Conservation (phyloP, 495 filamentous ascomycete genomes). For the Hyaloscypha bicolor region DNA sequence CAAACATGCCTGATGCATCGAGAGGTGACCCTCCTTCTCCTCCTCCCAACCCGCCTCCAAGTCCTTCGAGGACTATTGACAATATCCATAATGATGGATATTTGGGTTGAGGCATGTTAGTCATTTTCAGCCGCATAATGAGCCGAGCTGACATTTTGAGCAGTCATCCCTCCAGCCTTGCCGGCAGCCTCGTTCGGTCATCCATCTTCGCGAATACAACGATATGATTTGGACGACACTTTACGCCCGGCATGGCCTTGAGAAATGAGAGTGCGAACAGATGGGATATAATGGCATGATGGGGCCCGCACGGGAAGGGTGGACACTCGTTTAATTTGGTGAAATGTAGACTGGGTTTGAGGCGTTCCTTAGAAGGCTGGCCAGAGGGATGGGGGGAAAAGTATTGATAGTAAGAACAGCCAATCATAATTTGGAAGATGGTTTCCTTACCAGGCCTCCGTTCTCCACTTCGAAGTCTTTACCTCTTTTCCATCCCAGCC, state of each 20-base stretch:
- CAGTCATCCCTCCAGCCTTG: neutral
- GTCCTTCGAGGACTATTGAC: conserved; percentile 35
- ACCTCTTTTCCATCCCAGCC: conserved; percentile 78
- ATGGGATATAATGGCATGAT: neutral
- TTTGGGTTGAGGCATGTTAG: conserved; percentile 11
- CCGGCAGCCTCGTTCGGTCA: neutral
- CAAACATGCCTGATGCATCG: conserved; percentile 31
- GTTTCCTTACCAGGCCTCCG: conserved; percentile 55
- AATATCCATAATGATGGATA: neutral
- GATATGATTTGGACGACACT: conserved; percentile 3
- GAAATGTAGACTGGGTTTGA: neutral
- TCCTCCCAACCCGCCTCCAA: conserved; percentile 48
- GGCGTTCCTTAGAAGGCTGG: conserved; percentile 16
- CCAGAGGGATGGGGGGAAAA: neutral
- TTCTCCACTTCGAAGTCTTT: conserved; percentile 66
- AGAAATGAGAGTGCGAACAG: neutral
- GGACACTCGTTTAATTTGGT: neutral
- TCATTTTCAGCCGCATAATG: neutral
- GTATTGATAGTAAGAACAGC: conserved; percentile 3
- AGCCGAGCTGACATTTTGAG: neutral
- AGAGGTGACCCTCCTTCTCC: conserved; percentile 48
- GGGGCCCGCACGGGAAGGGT: neutral
- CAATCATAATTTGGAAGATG: conserved; percentile 32
- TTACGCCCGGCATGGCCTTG: neutral
- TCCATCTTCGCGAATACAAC: neutral